Base-by-base conservation (phyloP, 2,329 filamentous ascomycete species). In the Monilinia aucupariae region DNA sequence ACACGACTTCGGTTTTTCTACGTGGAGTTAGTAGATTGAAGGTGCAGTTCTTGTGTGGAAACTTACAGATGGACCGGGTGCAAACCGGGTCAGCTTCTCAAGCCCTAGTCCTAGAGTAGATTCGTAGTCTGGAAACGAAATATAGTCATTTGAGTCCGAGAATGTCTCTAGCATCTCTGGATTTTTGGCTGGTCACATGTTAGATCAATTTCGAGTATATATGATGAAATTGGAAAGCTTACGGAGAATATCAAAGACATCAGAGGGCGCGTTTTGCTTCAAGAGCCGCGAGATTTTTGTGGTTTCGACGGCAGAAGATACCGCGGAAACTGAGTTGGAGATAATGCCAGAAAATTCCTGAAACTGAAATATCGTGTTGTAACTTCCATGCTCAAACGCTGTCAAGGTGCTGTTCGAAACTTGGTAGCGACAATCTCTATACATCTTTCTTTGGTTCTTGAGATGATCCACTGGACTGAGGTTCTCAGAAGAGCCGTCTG, bases 291-390 rank as follows among this genome's bases (percentile, higher is more conserved):
- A 64, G 22, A 75, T 70, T 58, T 67, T 73, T 30, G 65, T 67
- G 12, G 64, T 68, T 59, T 75, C 73, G 13, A 72, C 47, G 27
- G 71, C 66, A 45, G 70, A 71, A 61, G 68, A 70, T 17, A 64
- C 66, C 27, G 68, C 67, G 32, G 69, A 64, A 7, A 72, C 60
- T 39, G 70, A 71, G 10, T 65, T 54, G 25, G 55, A 63, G 25
- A 75, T 64, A 17, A 59, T 70, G 20, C 71, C 65, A 7, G 69
- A 63, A n/a, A 71, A 69, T 22, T 74, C 71, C 32, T 64, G 66
- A 7, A 74, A 69, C 45, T 74, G 68, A 53, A 74, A 71, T 13
- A 73, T 69, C 5, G 72, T 69, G 58, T 74, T 71, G 56, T 74
- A 75, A 62, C 69, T 75, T 22, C 69, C 71, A 55, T 73, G 60